A percentile compares a stretch with the other conserved stretches of the same genome.
These are phyloP conservation scores for Westerdykella aurantiaca DNA, from an alignment of 2,329 filamentous ascomycete species.

Conservation along the genomic window DNA sequence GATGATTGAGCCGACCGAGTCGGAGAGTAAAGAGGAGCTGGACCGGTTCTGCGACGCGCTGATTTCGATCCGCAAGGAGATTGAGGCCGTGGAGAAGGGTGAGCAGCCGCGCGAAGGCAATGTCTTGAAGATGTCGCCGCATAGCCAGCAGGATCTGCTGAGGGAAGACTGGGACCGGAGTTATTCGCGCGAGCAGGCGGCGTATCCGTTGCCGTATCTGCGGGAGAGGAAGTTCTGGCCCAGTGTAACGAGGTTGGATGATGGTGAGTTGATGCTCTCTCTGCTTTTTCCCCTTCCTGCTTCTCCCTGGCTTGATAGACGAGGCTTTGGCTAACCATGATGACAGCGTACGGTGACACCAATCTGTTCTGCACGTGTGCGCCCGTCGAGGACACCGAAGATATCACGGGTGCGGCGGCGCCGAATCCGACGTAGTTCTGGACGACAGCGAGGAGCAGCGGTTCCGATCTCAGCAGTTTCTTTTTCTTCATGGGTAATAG, in stretches of 20 bases:
- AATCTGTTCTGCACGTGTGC: conserved; percentile 95
- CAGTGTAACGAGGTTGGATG: conserved; percentile 76
- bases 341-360: conserved; percentile 75
- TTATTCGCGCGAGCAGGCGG: conserved; percentile 76
- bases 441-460: background rate
- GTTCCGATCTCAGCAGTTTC: background rate
- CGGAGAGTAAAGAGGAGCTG: conserved; percentile 84
- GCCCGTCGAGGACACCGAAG: conserved; percentile 56
- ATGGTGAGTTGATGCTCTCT: conserved; percentile 54
- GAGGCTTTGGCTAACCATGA: conserved; percentile 16
- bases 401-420: conserved; percentile 32
- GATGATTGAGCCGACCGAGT: conserved; percentile 97
- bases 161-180: conserved; percentile 71
- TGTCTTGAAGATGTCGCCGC: conserved; percentile 82
- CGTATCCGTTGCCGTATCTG: conserved; percentile 76
- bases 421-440: conserved; percentile 23
- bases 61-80: conserved; percentile 80
- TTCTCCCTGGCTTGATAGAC: too few relatives aligned
- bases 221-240: conserved; percentile 99
- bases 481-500: background rate
- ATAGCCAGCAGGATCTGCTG: conserved; percentile 76
- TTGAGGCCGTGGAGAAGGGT: conserved; percentile 75
- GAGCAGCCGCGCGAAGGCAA: conserved; percentile 69
- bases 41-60: conserved; percentile 90
- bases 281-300: background rate